Percentiles rank a stretch among this genome's conserved stretches.
Conservation (phyloP, 75 land plant species). For the Selaginella tamariscina region DNA sequence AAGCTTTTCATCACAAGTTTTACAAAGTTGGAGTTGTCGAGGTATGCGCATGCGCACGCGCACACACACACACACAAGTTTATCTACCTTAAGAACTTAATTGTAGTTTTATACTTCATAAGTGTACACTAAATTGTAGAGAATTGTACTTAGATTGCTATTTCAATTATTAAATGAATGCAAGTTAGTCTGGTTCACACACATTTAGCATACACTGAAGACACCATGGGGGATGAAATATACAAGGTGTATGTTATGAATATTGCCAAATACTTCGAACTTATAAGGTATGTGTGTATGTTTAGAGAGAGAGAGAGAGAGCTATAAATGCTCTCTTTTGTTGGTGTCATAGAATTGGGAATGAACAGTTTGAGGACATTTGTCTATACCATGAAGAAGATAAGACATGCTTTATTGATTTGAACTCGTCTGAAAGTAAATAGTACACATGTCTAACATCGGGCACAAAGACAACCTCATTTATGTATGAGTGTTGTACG, state of each 20-base stretch:
- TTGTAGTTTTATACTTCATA: not conserved
- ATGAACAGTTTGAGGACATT: conserved; percentile 54
- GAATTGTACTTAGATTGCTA: too few relatives aligned
- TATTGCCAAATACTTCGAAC: conserved; percentile 65
- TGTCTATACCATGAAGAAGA: conserved; percentile 84
- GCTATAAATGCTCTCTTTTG: too few relatives aligned
- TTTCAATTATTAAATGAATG: too few relatives aligned
- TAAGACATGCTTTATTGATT: conserved; percentile 57
- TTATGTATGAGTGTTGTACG: too few relatives aligned
- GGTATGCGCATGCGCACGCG: too few relatives aligned
- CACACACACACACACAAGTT: too few relatives aligned
- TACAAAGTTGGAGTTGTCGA: conserved; percentile 63
- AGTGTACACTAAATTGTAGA: too few relatives aligned
- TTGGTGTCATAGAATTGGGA: conserved; percentile 69
- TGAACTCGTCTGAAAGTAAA: conserved; percentile 71
- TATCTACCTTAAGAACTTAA: not conserved
- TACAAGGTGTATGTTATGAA: conserved; percentile 69
- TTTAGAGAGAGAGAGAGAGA: too few relatives aligned
- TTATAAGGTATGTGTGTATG: conserved; percentile 58
- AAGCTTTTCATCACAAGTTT: conserved; percentile 50
- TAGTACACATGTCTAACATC: conserved; percentile 52
- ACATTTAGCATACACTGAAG: conserved; percentile 81
- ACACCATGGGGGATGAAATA: conserved; percentile 84
- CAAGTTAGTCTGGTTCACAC: conserved; percentile 81
- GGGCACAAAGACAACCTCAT: conserved; percentile 66